A percentile compares a stretch with the other conserved stretches of the same genome.
Evolutionary conservation across 2,329 filamentous ascomycete species (phyloP).

Genomic region (Bipolaris sorokiniana): DNA sequence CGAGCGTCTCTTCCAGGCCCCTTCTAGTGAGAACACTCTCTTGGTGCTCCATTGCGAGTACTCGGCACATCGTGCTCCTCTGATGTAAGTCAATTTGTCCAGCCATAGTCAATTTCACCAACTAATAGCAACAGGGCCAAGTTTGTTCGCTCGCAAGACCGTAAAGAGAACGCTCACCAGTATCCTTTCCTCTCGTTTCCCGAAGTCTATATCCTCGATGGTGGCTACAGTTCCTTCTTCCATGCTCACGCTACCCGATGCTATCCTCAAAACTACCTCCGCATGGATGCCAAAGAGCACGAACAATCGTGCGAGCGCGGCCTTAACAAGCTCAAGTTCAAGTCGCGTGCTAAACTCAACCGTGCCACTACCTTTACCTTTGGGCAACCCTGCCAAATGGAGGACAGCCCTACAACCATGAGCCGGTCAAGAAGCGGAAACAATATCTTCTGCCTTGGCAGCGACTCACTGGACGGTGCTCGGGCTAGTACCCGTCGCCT

Average conservation of each 20-base stretch:
- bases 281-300: conserved; percentile 93
- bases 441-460: conserved; percentile 38
- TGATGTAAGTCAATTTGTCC: conserved; percentile 66
- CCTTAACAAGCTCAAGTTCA: conserved; percentile 86
- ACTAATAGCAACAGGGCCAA: conserved; percentile 65
- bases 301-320: conserved; percentile 92
- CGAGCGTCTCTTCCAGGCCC: conserved; percentile 71
- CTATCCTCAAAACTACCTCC: conserved; percentile 93
- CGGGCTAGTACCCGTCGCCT: conserved; percentile 46
- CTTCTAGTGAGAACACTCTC: conserved; percentile 74
- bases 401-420: conserved; percentile 65
- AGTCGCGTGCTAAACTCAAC: conserved; percentile 73
- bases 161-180: conserved; percentile 79
- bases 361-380: conserved; percentile 96
- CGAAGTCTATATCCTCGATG: conserved; percentile 95
- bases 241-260: conserved; percentile 77
- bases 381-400: conserved; percentile 72
- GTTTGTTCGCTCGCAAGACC: conserved; percentile 87
- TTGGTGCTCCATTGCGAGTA: conserved; percentile 98
- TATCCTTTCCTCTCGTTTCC: conserved; percentile 94
- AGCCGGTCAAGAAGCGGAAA: conserved; percentile 43
- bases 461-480: conserved; percentile 41
- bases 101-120: neutral
- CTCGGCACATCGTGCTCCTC: conserved; percentile 91
- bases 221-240: conserved; percentile 95